Evolutionary conservation across 1,284 basidiomycete genomes (phyloP).

Genomic region (Ceratobasidium sp.): DNA sequence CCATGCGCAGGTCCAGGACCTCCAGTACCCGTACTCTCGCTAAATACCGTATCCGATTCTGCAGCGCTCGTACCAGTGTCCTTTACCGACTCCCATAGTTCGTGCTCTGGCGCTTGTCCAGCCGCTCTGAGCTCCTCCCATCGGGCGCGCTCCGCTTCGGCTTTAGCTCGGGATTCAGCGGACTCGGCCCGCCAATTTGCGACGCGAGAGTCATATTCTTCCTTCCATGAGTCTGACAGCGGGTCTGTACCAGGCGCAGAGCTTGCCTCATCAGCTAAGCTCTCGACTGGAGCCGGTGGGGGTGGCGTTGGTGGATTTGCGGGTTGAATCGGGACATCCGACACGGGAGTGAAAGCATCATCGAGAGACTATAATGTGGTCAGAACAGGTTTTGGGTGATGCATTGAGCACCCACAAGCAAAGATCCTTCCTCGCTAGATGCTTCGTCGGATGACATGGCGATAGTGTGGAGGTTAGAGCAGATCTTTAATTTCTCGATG

Average conservation of each 20-base stretch:
- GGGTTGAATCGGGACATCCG: conserved; percentile 36
- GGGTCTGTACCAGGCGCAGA: conserved; percentile 33
- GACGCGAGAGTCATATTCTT: conserved; percentile 77
- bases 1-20: conserved; percentile 26
- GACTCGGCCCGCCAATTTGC: conserved; percentile 80
- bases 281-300: conserved; percentile 31
- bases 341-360: conserved; percentile 31
- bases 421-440: neutral
- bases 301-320: conserved; percentile 36
- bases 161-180: conserved; percentile 78
- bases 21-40: conserved; percentile 31
- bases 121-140: conserved; percentile 67
- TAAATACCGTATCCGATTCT: conserved; percentile 25
- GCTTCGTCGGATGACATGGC: conserved; percentile 39
- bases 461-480: neutral
- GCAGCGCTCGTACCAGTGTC: conserved; percentile 26
- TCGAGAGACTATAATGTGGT: conserved; percentile 35
- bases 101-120: conserved; percentile 49
- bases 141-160: conserved; percentile 76
- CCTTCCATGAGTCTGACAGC: conserved; percentile 64
- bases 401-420: neutral
- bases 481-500: neutral
- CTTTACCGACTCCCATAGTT: conserved; percentile 51
- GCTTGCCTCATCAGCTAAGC: conserved; percentile 28
- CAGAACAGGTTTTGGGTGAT: neutral